phyloP scores from a whole-genome alignment of 805 yeast species.

The Kodamaea nitidulidarum region DNA sequence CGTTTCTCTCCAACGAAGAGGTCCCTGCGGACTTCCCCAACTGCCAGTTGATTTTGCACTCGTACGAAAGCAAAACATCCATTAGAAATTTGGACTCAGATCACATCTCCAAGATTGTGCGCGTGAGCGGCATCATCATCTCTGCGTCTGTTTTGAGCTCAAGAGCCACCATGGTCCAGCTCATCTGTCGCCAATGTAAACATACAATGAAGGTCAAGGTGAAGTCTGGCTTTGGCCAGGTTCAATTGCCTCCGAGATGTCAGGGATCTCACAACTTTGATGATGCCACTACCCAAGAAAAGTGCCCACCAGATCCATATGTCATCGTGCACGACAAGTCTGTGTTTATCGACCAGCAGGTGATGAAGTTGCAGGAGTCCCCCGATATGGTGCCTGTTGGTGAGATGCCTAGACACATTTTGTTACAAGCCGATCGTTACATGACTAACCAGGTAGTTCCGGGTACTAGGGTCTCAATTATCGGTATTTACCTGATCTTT shows the following conservation, averaged over 20 bases:
- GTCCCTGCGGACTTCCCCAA: conserved; percentile 59
- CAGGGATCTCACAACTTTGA: conserved; percentile 42
- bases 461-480: conserved; percentile 87
- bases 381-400: conserved; percentile 99
- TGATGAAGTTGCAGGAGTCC: conserved; percentile 89
- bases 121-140: conserved; percentile 90
- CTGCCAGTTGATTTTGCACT: conserved; percentile 75
- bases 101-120: conserved; percentile 82
- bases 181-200: conserved; percentile 85
- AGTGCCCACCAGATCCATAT: conserved; percentile 91
- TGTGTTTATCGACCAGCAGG: conserved; percentile 91
- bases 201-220: conserved; percentile 67
- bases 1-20: conserved; percentile 50
- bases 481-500: conserved; percentile 90
- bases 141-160: conserved; percentile 86
- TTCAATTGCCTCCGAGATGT: conserved; percentile 66
- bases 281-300: conserved; percentile 42
- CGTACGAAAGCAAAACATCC: conserved; percentile 66
- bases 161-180: conserved; percentile 76
- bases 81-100: conserved; percentile 82
- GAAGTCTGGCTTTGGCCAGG: conserved; percentile 65
- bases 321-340: conserved; percentile 91
- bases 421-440: conserved; percentile 83
- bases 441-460: conserved; percentile 90
- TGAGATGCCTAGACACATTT: conserved; percentile 93